Evolutionary conservation across 140 eudicot genomes (phyloP), one percentile per base, ranked within the genome.

Genomic region (Anethum foeniculum): DNA sequence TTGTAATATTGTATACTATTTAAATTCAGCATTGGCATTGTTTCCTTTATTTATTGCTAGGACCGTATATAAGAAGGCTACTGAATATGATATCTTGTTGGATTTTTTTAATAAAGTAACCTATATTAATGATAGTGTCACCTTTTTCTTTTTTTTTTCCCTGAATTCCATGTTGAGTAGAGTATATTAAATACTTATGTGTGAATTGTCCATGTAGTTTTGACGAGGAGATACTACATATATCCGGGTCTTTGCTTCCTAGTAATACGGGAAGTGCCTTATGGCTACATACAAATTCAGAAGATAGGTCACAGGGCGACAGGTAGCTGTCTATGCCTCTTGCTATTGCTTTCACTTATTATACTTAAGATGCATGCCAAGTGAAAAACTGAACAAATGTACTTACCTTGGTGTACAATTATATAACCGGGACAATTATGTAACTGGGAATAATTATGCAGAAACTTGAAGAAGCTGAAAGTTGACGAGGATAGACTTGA

Each of bases 171-270:
- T 47, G 52, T 27, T 75, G 23, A 27, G 39, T 46, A 1, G 8
- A 51, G n/a, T 62, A 69, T 73, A 68, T 47, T 14, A 60, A 11
- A 21, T 75, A 21, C 68, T 51, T 46, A 38, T 79, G 47, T 32
- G 19, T 34, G 38, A 56, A 64, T 38, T 77, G 48, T 65, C 1
- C 44, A 79, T 89, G 84, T 81, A 94, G 98, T 77, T 94, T 94
- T 86, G 91, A 94, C 71, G 97, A 94, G 84, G 99, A 94, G 83
- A 86, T 86, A 84, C 92, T 92, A 14, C 99, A 94, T 80, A 84
- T 94, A 12, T 83, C 90, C 36, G 99, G 97, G 78, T 94, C 97
- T 21, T 87, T 94, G 86, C 78, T 79, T 82, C 89, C 91, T 58
- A 74, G 81, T 58, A 79, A 85, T 78, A 92, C 99, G 10, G 97